Evolutionary conservation across 306 rosid species (phyloP), one percentile per base, ranked within the genome.

Genomic region (Medicago arabica): DNA sequence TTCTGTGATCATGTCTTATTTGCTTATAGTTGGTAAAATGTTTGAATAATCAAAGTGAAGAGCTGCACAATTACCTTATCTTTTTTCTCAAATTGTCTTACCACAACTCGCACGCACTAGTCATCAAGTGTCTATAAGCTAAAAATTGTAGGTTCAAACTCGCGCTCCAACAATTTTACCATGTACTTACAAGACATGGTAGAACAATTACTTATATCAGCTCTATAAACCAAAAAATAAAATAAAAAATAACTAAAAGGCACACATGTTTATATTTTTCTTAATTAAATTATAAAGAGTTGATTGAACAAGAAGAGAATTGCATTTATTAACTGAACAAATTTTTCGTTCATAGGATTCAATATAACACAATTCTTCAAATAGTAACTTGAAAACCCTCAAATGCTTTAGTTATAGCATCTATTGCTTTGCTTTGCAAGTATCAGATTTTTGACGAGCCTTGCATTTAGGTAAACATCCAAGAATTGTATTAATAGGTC

Each of bases 381-480:
- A 61, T 41, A 53, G 64, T 21, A 60, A 60, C 21, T 11, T 41
- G 49, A 78, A 25, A 25, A 25, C 1, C 28, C 28, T 25, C 28
- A 68, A 39, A 19, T 72, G 43, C 77, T 40, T 64, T 28, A 58
- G 64, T 28, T 63, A 54, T 62, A 71, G 67, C 41, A 57, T 21
- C 57, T 14, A 34, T 5, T 31, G 31, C 77, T 87, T 78, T 74
- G 77, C 63, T 77, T 77, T 72, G 81, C 70, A 67, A 68, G 81
- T 40, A 63, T 73, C 70, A 73, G 85, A 86, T 76, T 77, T 78
- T 60, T 47, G 67, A 75, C 86, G 63, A 21, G 77, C 75, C 53
- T 69, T 86, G 63, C 88, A 89, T 31, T 73, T 87, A 3, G 93
- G 86, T 39, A 94, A 74, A 85, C 93, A 92, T 59, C 83, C 80